Base-by-base conservation (phyloP, 2,329 filamentous ascomycete species). In the Blumeria hordei region DNA sequence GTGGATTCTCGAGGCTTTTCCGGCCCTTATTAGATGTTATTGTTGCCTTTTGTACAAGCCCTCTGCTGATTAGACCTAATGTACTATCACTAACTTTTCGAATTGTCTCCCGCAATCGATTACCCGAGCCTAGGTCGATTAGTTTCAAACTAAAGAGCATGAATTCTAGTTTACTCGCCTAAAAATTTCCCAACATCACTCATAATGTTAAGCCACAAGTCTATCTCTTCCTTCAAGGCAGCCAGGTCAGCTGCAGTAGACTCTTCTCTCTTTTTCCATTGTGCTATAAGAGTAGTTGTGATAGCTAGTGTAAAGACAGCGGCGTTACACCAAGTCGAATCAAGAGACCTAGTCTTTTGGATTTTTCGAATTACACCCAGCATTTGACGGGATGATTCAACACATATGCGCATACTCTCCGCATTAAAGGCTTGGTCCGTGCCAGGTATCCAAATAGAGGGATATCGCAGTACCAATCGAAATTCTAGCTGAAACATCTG, bases 251-350 rank as follows among this genome's bases (percentile, higher is more conserved):
- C 70, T 0, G 71, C 67, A 0, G 75, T 77, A 10, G 78, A 75
- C 9, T 75, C 71, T 52, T 77, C 75, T 34, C 81, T 73, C 51
- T 80, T 75, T 63, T 86, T 76, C 70, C 78, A 85, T 55, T 80
- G 74, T 1, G 77, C 76, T 50, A 83, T 85, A 0, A 90, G 69
- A 12, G 76, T 80, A 0, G 82, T 83, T 61, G 87, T 85, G 56
- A 85, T 80, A 32, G 82, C 82, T 45, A 81, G 78, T 11, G 85
- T 73, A 62, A 85, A 86, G 6, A 85, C 74, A 0, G 83, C 80
- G 52, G 78, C 73, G 51, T 82, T 81, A 61, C 85, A 83, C 83
- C 84, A 88, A 0, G 83, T 86, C 1, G 82, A 85, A 62, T 90
- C 85, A 3, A 88, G 68, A 47, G 78, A 79, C 62, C 82, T 84